A percentile compares a stretch with the other conserved stretches of the same genome.
Conservation (phyloP, 2,329 filamentous ascomycete species). For the Harringtonia lauricola region DNA sequence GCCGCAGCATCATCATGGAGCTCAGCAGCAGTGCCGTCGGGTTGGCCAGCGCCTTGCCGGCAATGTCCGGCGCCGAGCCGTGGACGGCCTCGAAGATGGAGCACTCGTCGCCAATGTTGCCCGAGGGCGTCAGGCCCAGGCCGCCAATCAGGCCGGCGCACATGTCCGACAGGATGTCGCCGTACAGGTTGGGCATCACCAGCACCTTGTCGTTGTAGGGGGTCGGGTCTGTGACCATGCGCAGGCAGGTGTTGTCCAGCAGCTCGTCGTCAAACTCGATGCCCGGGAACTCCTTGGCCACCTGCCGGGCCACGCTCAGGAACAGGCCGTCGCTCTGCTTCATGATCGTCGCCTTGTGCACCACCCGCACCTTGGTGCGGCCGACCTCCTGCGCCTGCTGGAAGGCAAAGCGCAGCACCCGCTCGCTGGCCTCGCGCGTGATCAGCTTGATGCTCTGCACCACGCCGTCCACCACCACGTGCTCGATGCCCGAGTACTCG, state of each 20-base stretch:
- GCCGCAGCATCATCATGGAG: constrained; percentile 99
- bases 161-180: constrained; percentile 99
- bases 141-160: constrained; percentile 97
- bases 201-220: constrained; percentile 99
- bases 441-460: constrained; percentile 99
- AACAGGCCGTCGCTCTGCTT: constrained; percentile 99
- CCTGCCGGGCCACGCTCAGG: constrained; percentile 72
- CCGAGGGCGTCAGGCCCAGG: constrained; percentile 91
- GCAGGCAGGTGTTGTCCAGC: constrained; percentile 97
- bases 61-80: constrained; percentile 55
- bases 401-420: constrained; percentile 94
- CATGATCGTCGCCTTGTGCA: constrained; percentile 99
- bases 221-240: constrained; percentile 92
- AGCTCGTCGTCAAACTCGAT: constrained; percentile 97
- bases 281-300: constrained; percentile 89
- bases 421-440: constrained; percentile 86
- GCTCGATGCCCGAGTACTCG: constrained; percentile 98
- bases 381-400: constrained; percentile 91
- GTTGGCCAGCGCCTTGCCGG: constrained; percentile 83
- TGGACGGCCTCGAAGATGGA: constrained; percentile 99
- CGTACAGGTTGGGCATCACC: constrained; percentile 97
- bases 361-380: constrained; percentile 91
- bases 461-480: constrained; percentile 93
- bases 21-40: constrained; percentile 89
- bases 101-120: constrained; percentile 98